Conservation (phyloP, 2,329 filamentous ascomycete genomes). For the Pseudocercospora vitis region DNA sequence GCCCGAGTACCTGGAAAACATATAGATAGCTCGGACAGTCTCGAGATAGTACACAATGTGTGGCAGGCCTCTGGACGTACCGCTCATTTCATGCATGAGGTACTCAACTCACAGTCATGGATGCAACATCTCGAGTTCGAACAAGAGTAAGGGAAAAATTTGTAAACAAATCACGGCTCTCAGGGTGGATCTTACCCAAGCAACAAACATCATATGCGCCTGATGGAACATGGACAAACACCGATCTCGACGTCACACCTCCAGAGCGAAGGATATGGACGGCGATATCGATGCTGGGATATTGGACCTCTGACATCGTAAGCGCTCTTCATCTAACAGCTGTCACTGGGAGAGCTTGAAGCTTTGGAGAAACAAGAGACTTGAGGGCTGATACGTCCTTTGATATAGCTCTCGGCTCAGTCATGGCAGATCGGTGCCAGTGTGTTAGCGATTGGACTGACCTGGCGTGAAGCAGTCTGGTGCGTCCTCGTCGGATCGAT, state of each 20-base stretch:
- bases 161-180: slow-evolving; percentile 38
- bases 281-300: slow-evolving; percentile 44
- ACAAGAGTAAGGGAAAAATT: slow-evolving; percentile 33
- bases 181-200: slow-evolving; percentile 46
- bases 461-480: slow-evolving; percentile 42
- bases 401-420: slow-evolving; percentile 28
- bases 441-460: slow-evolving; percentile 50
- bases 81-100: too few relatives aligned
- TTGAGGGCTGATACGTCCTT: background rate
- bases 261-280: slow-evolving; percentile 49
- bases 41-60: too few relatives aligned
- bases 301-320: slow-evolving; percentile 51
- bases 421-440: slow-evolving; percentile 47
- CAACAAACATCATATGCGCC: slow-evolving; percentile 44
- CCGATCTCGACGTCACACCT: slow-evolving; percentile 50
- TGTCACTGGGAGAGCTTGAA: background rate
- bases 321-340: slow-evolving; percentile 33
- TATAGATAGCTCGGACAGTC: too few relatives aligned
- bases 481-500: slow-evolving; percentile 37
- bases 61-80: too few relatives aligned
- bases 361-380: background rate
- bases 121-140: background rate
- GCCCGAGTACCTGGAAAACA: too few relatives aligned
- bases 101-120: too few relatives aligned
- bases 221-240: slow-evolving; percentile 42